Evolutionary conservation across 2,329 filamentous ascomycete genomes (phyloP).

Genomic region (Penicillium sclerotigenum): DNA sequence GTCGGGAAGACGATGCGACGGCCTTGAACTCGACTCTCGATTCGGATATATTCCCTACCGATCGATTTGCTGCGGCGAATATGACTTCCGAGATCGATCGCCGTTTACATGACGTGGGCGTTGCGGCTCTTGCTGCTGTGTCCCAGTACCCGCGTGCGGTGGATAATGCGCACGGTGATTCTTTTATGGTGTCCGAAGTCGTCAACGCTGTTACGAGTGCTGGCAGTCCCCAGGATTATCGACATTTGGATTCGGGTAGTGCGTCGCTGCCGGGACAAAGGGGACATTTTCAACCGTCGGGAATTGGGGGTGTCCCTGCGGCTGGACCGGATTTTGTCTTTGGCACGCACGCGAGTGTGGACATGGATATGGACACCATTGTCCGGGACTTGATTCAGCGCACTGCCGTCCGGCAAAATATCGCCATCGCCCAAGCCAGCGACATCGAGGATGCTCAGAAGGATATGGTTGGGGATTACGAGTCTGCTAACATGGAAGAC

Average conservation of each 20-base stretch:
- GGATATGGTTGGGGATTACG: slow-evolving; percentile 27
- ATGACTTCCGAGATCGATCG: slow-evolving; percentile 20
- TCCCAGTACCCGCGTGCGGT: slow-evolving; percentile 26
- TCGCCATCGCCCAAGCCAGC: slow-evolving; percentile 22
- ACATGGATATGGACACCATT: slow-evolving; percentile 18
- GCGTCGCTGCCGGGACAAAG: slow-evolving; percentile 1
- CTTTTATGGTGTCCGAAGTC: slow-evolving; percentile 25
- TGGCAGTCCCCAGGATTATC: background rate
- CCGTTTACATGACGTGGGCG: slow-evolving; percentile 21
- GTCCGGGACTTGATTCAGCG: slow-evolving; percentile 21
- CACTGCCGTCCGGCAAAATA: slow-evolving; percentile 13
- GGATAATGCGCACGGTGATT: slow-evolving; percentile 16
- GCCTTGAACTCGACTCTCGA: background rate
- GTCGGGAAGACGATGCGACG: slow-evolving; percentile 1
- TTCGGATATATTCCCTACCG: background rate
- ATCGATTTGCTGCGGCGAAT: background rate
- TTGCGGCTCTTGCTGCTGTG: slow-evolving; percentile 32
- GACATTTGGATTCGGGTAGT: background rate
- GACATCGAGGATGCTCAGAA: slow-evolving; percentile 15
- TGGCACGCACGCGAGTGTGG: slow-evolving; percentile 1
- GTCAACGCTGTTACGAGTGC: slow-evolving; percentile 28
- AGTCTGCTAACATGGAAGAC: slow-evolving; percentile 17
- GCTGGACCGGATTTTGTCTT: slow-evolving; percentile 20
- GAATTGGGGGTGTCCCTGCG: background rate
- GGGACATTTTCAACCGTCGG: background rate